Percentiles rank a stretch among this genome's conserved stretches.
Conservation (phyloP, 1,284 basidiomycete species). For the Anthracocystis setariae region DNA sequence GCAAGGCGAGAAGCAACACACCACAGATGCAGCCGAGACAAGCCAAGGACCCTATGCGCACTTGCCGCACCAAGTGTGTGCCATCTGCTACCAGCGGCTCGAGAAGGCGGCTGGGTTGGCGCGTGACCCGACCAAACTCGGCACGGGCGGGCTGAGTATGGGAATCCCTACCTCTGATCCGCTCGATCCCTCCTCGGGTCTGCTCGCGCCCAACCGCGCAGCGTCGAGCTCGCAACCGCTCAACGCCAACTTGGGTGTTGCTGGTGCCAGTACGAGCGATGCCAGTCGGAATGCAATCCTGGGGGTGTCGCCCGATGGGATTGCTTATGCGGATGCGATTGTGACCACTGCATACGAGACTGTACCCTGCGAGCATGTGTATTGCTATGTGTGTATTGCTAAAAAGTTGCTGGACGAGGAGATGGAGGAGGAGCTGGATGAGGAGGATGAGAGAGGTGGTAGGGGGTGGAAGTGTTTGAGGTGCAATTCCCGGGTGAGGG, state of each 20-base stretch:
- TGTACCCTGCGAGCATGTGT: slow-evolving; percentile 58
- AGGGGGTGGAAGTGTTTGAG: slow-evolving; percentile 64
- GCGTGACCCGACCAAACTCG: slow-evolving; percentile 33
- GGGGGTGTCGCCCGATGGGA: slow-evolving; percentile 51
- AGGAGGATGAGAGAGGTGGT: slow-evolving; percentile 32
- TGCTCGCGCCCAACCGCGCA: slow-evolving; percentile 34
- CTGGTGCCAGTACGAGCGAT: slow-evolving; percentile 6
- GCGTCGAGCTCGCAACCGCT: slow-evolving; percentile 29
- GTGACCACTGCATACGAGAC: slow-evolving; percentile 59
- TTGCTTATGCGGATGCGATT: slow-evolving; percentile 59
- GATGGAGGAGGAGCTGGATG: slow-evolving; percentile 61
- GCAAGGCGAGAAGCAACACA: slow-evolving; percentile 3
- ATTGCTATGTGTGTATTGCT: slow-evolving; percentile 66
- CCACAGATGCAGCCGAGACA: not conserved
- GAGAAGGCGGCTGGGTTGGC: slow-evolving; percentile 51
- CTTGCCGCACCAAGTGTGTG: slow-evolving; percentile 56
- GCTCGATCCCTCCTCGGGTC: slow-evolving; percentile 54
- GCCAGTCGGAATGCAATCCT: slow-evolving; percentile 21
- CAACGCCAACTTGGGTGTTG: slow-evolving; percentile 21
- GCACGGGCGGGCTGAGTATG: slow-evolving; percentile 45
- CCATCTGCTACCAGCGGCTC: slow-evolving; percentile 61
- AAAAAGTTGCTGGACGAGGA: slow-evolving; percentile 59
- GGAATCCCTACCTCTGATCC: slow-evolving; percentile 60
- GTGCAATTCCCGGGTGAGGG: slow-evolving; percentile 47
- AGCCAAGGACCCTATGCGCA: slow-evolving; percentile 50